phyloP scores from a whole-genome alignment of 208 protist species.

The Trypanosoma congolense region DNA sequence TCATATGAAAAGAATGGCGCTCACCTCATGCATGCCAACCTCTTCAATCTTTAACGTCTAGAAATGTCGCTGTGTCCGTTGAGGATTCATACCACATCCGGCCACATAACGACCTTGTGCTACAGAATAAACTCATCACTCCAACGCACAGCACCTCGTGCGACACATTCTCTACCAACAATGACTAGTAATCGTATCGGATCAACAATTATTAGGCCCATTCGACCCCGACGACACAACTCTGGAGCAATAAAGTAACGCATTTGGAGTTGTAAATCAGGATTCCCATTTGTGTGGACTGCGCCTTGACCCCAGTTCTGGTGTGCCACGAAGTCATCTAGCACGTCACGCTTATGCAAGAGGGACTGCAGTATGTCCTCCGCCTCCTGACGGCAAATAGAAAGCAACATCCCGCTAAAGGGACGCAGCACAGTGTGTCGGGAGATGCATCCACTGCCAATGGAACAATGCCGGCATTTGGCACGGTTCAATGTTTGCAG shows the following conservation, averaged over 20 bases:
- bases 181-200: conserved; percentile 61
- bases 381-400: conserved; percentile 60
- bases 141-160: conserved; percentile 38
- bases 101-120: conserved; percentile 3
- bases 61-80: conserved; percentile 6
- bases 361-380: conserved; percentile 32
- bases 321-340: conserved; percentile 64
- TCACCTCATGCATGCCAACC: no score
- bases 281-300: background rate
- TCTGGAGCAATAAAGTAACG: conserved; percentile 74
- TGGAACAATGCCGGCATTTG: conserved; percentile 28
- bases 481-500: conserved; percentile 59
- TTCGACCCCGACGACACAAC: conserved; percentile 38
- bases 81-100: conserved; percentile 24
- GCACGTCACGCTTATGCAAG: conserved; percentile 35
- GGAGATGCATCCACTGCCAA: conserved; percentile 2
- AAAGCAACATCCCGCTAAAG: conserved; percentile 62
- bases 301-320: conserved; percentile 5
- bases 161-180: conserved; percentile 47
- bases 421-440: conserved; percentile 14
- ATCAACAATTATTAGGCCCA: conserved; percentile 68
- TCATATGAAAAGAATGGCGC: no score
- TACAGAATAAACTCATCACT: conserved; percentile 11
- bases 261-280: conserved; percentile 6
- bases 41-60: no score